Evolutionary conservation across 345 rosid genomes (phyloP).

Genomic region (Garcia nutans): DNA sequence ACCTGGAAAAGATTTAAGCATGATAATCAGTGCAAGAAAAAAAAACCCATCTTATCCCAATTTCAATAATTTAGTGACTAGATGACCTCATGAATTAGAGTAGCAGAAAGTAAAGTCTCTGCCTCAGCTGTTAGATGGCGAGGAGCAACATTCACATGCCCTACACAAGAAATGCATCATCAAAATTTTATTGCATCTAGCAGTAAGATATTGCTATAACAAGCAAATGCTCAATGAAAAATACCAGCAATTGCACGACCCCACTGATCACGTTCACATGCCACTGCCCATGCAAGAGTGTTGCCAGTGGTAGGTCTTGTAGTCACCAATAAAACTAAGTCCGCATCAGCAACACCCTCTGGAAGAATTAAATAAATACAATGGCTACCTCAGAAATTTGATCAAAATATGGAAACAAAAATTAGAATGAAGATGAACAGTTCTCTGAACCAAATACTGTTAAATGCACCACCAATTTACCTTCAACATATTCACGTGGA

Average conservation of each 20-base stretch:
- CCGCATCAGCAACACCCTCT: conserved; percentile 92
- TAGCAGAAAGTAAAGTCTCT: conserved; percentile 93
- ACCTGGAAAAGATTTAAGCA: conserved; percentile 51
- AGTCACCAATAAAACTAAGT: conserved; percentile 92
- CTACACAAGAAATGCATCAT: conserved; percentile 37
- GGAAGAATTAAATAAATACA: conserved; percentile 20
- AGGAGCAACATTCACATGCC: conserved; percentile 99
- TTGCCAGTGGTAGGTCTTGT: conserved; percentile 99
- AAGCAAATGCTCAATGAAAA: not conserved
- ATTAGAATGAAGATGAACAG: not conserved
- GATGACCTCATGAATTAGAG: conserved; percentile 90
- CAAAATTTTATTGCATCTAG: conserved; percentile 3
- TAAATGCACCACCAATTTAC: conserved; percentile 38
- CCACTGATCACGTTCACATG: conserved; percentile 99
- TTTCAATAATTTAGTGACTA: conserved; percentile 11
- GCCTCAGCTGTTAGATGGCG: conserved; percentile 98
- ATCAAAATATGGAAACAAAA: not conserved
- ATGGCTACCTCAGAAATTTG: not conserved
- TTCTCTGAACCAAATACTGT: conserved; percentile 7
- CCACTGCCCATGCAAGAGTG: conserved; percentile 99
- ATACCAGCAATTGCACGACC: conserved; percentile 99
- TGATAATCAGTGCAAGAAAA: conserved; percentile 6
- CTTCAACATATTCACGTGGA: conserved; percentile 91
- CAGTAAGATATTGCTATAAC: not conserved
- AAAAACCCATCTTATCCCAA: conserved; percentile 3